Evolutionary conservation across 345 rosid genomes (phyloP).

Genomic region (Dovyalis caffra): DNA sequence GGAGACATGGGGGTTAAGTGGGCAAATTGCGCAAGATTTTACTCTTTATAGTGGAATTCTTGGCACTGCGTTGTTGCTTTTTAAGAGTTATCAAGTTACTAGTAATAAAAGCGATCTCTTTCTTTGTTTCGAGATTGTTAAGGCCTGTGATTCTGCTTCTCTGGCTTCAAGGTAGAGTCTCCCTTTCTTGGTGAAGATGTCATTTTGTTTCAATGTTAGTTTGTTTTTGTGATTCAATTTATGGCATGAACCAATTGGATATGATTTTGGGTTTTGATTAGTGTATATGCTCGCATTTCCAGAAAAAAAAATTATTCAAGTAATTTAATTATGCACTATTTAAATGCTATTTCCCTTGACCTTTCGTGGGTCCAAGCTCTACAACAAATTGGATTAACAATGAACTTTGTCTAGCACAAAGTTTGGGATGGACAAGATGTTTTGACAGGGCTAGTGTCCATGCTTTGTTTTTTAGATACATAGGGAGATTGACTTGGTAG

Average conservation of each 20-base stretch:
- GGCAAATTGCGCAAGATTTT: conserved; percentile 16
- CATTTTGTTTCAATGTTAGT: not conserved
- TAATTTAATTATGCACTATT: no score
- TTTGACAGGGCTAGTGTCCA: no score
- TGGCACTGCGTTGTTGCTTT: conserved; percentile 29
- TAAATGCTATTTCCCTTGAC: no score
- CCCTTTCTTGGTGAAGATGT: not conserved
- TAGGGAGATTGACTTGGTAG: no score
- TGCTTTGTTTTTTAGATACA: no score
- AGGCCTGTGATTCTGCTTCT: conserved; percentile 27
- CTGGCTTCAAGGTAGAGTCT: conserved; percentile 14
- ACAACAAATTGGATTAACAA: no score
- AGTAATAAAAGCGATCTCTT: conserved; percentile 22
- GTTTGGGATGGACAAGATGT: no score
- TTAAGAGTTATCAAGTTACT: conserved; percentile 20
- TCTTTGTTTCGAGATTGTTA: conserved; percentile 25
- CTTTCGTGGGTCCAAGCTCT: no score
- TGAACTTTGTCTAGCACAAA: no score
- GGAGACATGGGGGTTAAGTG: conserved; percentile 24
- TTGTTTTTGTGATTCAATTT: not conserved
- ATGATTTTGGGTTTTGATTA: not conserved
- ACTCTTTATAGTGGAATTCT: conserved; percentile 27
- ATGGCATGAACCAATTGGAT: not conserved
- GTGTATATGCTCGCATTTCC: no score
- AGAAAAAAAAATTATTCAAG: no score